Base-by-base conservation (phyloP, 139 green algal genomes). In the Yamagishiella unicocca region DNA sequence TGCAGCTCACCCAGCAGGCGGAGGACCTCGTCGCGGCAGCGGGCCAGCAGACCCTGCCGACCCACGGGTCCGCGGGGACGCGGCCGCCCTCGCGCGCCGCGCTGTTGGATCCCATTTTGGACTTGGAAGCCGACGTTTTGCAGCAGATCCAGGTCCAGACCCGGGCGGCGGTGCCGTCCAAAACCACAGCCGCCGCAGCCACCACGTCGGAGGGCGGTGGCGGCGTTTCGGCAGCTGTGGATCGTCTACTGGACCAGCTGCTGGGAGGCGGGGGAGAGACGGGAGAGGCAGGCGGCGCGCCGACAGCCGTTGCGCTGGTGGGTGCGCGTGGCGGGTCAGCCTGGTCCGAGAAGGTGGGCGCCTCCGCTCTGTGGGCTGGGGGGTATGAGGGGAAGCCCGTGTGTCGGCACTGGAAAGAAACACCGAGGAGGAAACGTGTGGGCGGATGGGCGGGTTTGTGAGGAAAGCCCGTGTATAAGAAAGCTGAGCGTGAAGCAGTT, bases 81-180 rank as follows among this genome's bases (percentile, higher is more conserved):
- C 72, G 72, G 14, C 72, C 72, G 72, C 72, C 72, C 72, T 29
- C 43, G 6, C 42, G 42, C 25, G 72, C 72, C 43, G 42, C 43
- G 27, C 72, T 80, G n/a, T 43, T 80, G 31, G 72, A 80, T 43
- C 72, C 72, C n/a, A 19, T 62, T 12, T 43, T 64, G 25, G 72
- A 80, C 72, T 25, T 80, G 42, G 72, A 80, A 27, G 40, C 22
- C 10, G 25, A 80, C 43, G 14, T 80, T 8, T 9, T 62, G 43
- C 42, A 8, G 9, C 71, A 61, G 17, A 19, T 29, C 19, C 64
- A 72, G 64, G 64, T 17, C 50, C 12, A 17, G 50, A 58, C 17
- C 50, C 50, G 50, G 50, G 12, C 29, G 64, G 4, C 27, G 29
- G 64, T 22, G 64, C 38, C 64, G 64, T 72, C 33, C 64, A 17